Conservation (phyloP, 495 filamentous ascomycete genomes). For the Penicillium ucsense region DNA sequence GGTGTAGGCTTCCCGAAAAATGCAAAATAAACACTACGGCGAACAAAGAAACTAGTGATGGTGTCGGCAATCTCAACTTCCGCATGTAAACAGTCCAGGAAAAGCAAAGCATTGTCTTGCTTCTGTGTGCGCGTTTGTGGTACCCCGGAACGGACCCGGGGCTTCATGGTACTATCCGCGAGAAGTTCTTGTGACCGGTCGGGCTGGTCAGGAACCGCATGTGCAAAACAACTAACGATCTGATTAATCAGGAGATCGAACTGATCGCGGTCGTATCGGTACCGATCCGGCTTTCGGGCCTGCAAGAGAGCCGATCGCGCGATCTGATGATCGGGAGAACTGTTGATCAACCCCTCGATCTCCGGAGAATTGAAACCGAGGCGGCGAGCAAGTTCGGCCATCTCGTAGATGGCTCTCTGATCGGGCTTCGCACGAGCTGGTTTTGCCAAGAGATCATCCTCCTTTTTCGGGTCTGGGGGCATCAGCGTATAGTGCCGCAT, state of each 20-base stretch:
- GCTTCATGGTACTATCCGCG: slow-evolving; percentile 6
- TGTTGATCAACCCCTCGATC: slow-evolving; percentile 13
- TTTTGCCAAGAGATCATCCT: slow-evolving; percentile 15
- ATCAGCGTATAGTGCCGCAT: slow-evolving; percentile 21
- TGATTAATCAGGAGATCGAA: slow-evolving; percentile 13
- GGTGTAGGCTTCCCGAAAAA: neutral
- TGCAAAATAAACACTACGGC: slow-evolving; percentile 19
- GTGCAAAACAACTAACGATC: neutral
- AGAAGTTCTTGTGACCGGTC: slow-evolving; percentile 1
- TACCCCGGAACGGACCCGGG: slow-evolving; percentile 9
- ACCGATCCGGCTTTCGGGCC: slow-evolving; percentile 20
- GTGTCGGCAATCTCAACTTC: slow-evolving; percentile 7
- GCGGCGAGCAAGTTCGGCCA: slow-evolving; percentile 15
- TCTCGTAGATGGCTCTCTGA: slow-evolving; percentile 16
- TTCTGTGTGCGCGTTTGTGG: slow-evolving; percentile 9
- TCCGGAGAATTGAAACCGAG: slow-evolving; percentile 20
- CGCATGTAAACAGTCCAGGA: slow-evolving; percentile 18
- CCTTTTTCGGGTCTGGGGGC: slow-evolving; percentile 10
- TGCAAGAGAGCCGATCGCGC: slow-evolving; percentile 18
- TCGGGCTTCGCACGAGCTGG: slow-evolving; percentile 13
- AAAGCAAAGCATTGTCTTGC: slow-evolving; percentile 16
- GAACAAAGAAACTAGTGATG: slow-evolving; percentile 22
- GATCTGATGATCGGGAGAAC: slow-evolving; percentile 23
- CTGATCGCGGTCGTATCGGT: slow-evolving; percentile 12
- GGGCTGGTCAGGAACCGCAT: slow-evolving; percentile 4